Conservation (phyloP, 768 basidiomycete genomes). For the Gymnopilus dilepis region DNA sequence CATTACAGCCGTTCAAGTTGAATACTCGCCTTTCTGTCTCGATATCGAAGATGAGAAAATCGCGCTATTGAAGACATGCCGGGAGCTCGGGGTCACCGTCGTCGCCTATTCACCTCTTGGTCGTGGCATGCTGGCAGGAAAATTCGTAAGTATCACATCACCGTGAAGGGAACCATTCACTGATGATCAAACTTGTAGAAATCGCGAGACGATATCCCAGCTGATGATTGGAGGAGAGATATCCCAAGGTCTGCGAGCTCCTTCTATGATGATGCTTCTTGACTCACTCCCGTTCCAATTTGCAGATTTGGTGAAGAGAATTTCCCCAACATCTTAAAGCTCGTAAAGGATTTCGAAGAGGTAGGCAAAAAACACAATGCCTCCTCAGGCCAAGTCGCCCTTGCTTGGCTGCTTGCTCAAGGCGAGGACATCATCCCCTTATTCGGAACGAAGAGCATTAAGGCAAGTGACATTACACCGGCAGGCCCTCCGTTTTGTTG, state of each 20-base stretch:
- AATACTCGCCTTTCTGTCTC: constrained; percentile 56
- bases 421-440: constrained; percentile 53
- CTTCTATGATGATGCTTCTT: background rate
- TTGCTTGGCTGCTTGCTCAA: constrained; percentile 58
- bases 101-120: constrained; percentile 60
- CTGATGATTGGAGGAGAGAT: constrained; percentile 40
- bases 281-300: constrained; percentile 25
- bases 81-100: constrained; percentile 54
- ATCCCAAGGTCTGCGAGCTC: constrained; percentile 36
- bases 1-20: constrained; percentile 54
- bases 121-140: constrained; percentile 54
- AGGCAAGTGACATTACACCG: too few relatives aligned
- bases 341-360: constrained; percentile 44
- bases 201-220: constrained; percentile 43
- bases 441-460: constrained; percentile 47
- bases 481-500: too few relatives aligned
- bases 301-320: constrained; percentile 45
- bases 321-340: constrained; percentile 51
- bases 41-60: constrained; percentile 52
- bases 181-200: constrained; percentile 3
- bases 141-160: background rate
- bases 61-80: constrained; percentile 44
- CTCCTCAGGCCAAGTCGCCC: constrained; percentile 49
- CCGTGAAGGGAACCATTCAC: too few relatives aligned
- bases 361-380: constrained; percentile 45